Evolutionary conservation across 225 moss, liverwort and hornwort species (phyloP).

Genomic region (Neckera pumila): DNA sequence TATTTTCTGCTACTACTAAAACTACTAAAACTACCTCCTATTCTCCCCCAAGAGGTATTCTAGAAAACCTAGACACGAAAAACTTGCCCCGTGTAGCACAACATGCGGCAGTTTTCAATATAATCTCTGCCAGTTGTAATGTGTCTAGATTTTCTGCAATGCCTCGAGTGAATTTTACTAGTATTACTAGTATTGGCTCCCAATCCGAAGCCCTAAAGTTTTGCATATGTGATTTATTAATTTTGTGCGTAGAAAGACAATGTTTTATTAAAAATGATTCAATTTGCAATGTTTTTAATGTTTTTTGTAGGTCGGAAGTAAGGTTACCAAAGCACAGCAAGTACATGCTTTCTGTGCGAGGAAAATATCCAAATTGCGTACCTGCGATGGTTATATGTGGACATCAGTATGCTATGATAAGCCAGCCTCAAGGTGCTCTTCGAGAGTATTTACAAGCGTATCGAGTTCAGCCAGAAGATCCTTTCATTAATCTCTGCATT

Average conservation of each 20-base stretch:
- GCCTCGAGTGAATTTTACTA: not conserved
- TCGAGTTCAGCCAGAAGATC: constrained; percentile 81
- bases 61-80: not conserved
- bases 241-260: not conserved
- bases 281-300: not conserved
- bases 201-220: not conserved
- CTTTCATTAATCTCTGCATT: constrained; percentile 94
- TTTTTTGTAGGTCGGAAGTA: constrained; percentile 54
- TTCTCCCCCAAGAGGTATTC: not conserved
- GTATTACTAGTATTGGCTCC: not conserved
- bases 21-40: not conserved
- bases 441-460: constrained; percentile 92
- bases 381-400: constrained; percentile 89
- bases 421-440: constrained; percentile 95
- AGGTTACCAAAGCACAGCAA: constrained; percentile 85
- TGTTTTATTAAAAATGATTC: not conserved
- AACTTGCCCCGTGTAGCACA: not conserved
- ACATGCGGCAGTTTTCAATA: not conserved
- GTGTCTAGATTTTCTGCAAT: not conserved
- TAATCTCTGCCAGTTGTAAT: not conserved
- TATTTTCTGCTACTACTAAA: not conserved
- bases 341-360: constrained; percentile 74
- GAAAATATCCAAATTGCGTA: constrained; percentile 66
- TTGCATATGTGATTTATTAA: not conserved
- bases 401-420: constrained; percentile 94